Conservation (phyloP, 306 rosid species). For the Rosa lucieae region DNA sequence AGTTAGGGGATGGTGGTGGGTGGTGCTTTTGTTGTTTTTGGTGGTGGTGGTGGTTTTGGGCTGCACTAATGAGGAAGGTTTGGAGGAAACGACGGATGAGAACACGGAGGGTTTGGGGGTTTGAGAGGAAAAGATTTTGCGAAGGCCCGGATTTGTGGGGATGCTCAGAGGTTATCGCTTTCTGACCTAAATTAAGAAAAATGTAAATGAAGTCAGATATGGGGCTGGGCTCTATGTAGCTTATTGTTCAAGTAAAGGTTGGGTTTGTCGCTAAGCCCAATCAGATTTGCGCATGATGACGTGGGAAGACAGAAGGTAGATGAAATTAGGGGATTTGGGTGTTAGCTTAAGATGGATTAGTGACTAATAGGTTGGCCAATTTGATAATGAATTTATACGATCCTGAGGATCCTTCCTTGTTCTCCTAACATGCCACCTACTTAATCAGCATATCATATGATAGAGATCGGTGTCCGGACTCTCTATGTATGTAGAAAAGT, state of each 20-base stretch:
- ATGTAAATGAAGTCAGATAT: background rate
- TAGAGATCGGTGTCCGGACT: background rate
- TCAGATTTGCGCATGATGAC: background rate
- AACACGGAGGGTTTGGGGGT: too few relatives aligned
- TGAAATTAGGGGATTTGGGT: background rate
- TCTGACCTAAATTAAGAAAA: background rate
- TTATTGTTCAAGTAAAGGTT: background rate
- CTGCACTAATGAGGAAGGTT: background rate
- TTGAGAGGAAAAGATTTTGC: background rate
- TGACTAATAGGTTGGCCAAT: background rate
- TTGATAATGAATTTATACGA: background rate
- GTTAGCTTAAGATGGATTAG: too few relatives aligned
- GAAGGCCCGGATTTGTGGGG: background rate
- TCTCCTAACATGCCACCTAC: background rate
- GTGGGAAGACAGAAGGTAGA: too few relatives aligned
- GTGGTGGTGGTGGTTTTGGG: constrained; percentile 9
- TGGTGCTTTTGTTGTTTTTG: constrained; percentile 1
- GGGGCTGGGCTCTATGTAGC: background rate
- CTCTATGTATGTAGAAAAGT: too few relatives aligned
- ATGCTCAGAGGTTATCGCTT: background rate
- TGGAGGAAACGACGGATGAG: constrained; percentile 28
- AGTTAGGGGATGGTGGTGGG: background rate
- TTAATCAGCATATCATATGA: constrained; percentile 1
- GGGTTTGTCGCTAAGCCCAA: background rate
- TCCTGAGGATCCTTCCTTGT: background rate